Evolutionary conservation across 768 basidiomycete species (phyloP), one percentile per base, ranked within the genome.

Genomic region (Russula sp.): DNA sequence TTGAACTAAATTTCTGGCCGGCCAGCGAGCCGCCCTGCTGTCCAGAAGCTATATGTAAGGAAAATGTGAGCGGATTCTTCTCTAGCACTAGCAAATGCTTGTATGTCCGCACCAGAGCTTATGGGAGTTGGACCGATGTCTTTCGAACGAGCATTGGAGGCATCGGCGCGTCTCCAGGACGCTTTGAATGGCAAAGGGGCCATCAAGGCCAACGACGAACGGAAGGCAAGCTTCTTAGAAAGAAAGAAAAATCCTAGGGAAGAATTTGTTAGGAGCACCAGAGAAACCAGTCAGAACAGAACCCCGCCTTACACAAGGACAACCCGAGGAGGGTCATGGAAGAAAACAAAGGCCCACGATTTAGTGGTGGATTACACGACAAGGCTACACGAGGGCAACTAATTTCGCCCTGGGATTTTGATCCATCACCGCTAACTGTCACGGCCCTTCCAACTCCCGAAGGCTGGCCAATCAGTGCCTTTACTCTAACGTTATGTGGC

Each of bases 151-250:
- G 18, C 20, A n/a, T 4, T 7, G 20, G 16, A 5, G 25, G 29
- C 25, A 8, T 58, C 39, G 16, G 22, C 45, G 51, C 61, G 61
- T 39, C 56, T 58, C 56, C 56, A 38, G 61, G 56, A 35, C 45
- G 57, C 57, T n/a, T 36, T 53, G 38, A 20, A 16, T 5, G 7
- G 36, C 20, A 16, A 47, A 47, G 50, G 50, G 25, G 61, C 61
- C 61, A 62, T 62, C 61, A 29, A 58, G 61, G 61, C 56, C 18
- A 29, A 29, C 2, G 25, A 2, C 25, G 25, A 29, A 29, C 25
- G 25, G 25, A 29, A 29, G 25, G 25, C 25, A 29, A 29, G 2
- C 25, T 29, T 3, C 25, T 29, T 29, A 3, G n/a, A 25, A 38
- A 7, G 11, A 52, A 47, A 18, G 7, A 2, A 43, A 52, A 13